These are phyloP conservation scores for Paecilomyces niveus DNA, from an alignment of 2,329 filamentous ascomycete genomes.

Conservation along the genomic window DNA sequence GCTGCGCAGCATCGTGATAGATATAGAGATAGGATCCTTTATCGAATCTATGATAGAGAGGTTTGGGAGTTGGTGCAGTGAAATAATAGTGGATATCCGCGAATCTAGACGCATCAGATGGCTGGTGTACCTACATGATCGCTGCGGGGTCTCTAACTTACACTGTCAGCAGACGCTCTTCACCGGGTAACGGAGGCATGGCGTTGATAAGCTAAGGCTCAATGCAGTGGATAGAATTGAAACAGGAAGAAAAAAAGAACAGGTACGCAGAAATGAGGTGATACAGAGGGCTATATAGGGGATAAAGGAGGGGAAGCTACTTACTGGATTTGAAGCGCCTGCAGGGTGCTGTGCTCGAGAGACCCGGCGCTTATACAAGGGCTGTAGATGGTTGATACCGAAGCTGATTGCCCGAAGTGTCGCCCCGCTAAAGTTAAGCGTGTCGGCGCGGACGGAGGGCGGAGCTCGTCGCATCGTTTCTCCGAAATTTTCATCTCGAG, in stretches of 20 bases:
- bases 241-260: not conserved
- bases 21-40: constrained; percentile 60
- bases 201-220: constrained; percentile 6
- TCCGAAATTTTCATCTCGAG: constrained; percentile 29
- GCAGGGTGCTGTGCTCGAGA: constrained; percentile 10
- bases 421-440: not conserved
- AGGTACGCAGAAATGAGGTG: constrained; percentile 1
- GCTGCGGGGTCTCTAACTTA: constrained; percentile 25
- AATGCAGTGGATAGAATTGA: constrained; percentile 3
- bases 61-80: constrained; percentile 47
- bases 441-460: not conserved
- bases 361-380: constrained; percentile 13
- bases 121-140: not conserved
- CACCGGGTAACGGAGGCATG: constrained; percentile 41
- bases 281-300: constrained; percentile 2
- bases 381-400: constrained; percentile 6
- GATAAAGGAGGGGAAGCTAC: constrained; percentile 6
- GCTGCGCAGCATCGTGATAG: constrained; percentile 50
- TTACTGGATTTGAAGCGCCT: constrained; percentile 6
- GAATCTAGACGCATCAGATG: constrained; percentile 40
- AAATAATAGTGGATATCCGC: constrained; percentile 61
- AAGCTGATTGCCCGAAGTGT: constrained; percentile 4
- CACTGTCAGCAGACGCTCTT: constrained; percentile 41
- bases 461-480: constrained; percentile 14
- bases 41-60: constrained; percentile 56